These are phyloP conservation scores for Salicornia ramosissima DNA, from an alignment of 148 eudicot species.

Conservation along the genomic window DNA sequence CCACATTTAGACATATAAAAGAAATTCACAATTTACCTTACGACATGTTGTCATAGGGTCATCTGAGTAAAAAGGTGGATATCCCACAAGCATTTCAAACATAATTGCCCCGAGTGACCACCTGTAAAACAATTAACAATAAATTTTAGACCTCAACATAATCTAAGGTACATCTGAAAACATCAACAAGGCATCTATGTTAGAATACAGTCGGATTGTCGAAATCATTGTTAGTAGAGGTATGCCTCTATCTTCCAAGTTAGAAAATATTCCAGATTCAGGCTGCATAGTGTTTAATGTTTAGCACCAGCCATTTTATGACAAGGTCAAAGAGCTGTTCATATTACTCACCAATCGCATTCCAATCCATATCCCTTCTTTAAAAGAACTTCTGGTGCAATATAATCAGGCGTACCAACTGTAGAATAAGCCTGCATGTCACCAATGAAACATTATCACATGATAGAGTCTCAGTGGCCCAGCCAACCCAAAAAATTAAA, in stretches of 20 bases:
- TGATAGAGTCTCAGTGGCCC: slow-evolving; percentile 7
- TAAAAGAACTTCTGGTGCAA: slow-evolving; percentile 90
- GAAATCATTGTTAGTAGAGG: neutral
- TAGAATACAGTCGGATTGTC: too few relatives aligned
- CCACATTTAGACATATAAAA: slow-evolving; percentile 6
- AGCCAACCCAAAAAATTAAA: neutral
- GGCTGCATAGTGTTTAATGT: neutral
- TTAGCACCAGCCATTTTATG: neutral
- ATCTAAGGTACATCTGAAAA: neutral
- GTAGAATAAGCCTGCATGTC: slow-evolving; percentile 87
- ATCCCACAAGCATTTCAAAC: slow-evolving; percentile 96
- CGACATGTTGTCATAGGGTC: slow-evolving; percentile 97
- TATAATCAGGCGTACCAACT: slow-evolving; percentile 96
- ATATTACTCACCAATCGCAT: slow-evolving; percentile 82
- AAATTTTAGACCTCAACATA: slow-evolving; percentile 15
- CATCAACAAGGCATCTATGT: too few relatives aligned
- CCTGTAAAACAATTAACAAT: slow-evolving; percentile 44
- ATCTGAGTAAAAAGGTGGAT: slow-evolving; percentile 97
- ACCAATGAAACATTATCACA: slow-evolving; percentile 19
- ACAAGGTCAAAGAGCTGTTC: neutral
- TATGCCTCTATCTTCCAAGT: neutral
- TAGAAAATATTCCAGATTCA: neutral
- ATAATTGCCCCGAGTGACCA: slow-evolving; percentile 98
- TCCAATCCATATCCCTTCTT: slow-evolving; percentile 95
- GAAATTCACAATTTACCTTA: slow-evolving; percentile 49